Evolutionary conservation across 1,139 yeast genomes (phyloP), one percentile per base, ranked within the genome.

Genomic region (Citeromyces hawaiiensis): DNA sequence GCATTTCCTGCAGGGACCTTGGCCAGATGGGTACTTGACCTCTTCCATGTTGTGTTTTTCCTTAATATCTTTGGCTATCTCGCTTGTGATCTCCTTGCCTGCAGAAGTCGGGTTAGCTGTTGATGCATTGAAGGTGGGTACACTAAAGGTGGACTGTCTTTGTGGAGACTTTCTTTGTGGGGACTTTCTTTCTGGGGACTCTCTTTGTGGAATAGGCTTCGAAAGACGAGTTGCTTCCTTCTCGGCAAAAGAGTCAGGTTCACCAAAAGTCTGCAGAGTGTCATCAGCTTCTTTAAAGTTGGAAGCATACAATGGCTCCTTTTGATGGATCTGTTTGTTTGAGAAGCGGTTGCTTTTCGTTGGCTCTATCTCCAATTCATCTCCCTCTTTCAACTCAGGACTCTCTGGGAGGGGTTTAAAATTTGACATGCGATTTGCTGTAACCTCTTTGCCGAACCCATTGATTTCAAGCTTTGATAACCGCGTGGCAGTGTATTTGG

Each of bases 1-100:
- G 62, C 98, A 88, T 32, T 62, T 52, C 44, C 91, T 70, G 52
- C 91, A 82, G 10, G 87, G 87, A 0, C 91, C 91, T 44, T 71
- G 61, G 1, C 91, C 91, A 2, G 87, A 73, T 7, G 72, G 66
- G 45, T 61, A 60, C 42, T 57, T 61, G 11, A 37, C 31, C 14
- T 41, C 43, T 14, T 29, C 18, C 32, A 8, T 21, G 27, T 10
- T 23, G 27, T 23, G 27, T 23, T 23, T 23, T 23, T 23, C 27
- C 27, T 23, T 23, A 11, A 23, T 23, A 23, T 23, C 27, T 9
- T 9, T 23, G 27, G 14, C 16, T 3, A 16, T n/a, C n/a, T 32
- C 36, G 16, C 31, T 32, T n/a, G 37, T 14, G 35, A 31, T 25
- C 6, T 21, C 16, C 37, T 35, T 14, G 14, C 15, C 15, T n/a